A percentile compares a stretch with the other conserved stretches of the same genome.
Conservation (phyloP, 306 rosid species). For the Castanopsis chinensis region DNA sequence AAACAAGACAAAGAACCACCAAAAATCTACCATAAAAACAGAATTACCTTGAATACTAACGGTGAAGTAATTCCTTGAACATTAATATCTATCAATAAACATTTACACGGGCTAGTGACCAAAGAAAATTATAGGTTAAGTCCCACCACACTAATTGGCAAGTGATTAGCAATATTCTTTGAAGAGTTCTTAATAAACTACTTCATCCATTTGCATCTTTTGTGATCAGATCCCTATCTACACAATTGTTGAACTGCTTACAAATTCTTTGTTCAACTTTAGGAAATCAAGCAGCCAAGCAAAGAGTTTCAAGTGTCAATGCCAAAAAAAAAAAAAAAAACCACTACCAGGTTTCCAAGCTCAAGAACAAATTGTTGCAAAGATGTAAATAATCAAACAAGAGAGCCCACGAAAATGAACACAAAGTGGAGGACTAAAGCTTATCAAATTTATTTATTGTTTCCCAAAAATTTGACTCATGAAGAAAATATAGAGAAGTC, state of each 20-base stretch:
- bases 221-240: background rate
- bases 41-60: background rate
- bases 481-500: too few species aligned
- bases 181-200: background rate
- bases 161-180: background rate
- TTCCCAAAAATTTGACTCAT: background rate
- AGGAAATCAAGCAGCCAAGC: background rate
- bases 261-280: background rate
- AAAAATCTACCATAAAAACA: background rate
- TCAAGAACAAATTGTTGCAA: background rate
- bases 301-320: background rate
- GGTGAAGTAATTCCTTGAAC: background rate
- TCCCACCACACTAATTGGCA: background rate
- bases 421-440: background rate
- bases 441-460: background rate
- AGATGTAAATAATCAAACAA: background rate
- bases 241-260: background rate
- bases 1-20: background rate
- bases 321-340: background rate
- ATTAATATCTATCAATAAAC: background rate
- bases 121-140: background rate
- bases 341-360: background rate
- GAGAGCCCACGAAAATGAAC: background rate
- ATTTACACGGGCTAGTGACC: background rate
- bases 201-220: background rate